Evolutionary conservation across 2,329 filamentous ascomycete species (phyloP), one percentile per base, ranked within the genome.

Genomic region (Apiospora rasikravindrae): DNA sequence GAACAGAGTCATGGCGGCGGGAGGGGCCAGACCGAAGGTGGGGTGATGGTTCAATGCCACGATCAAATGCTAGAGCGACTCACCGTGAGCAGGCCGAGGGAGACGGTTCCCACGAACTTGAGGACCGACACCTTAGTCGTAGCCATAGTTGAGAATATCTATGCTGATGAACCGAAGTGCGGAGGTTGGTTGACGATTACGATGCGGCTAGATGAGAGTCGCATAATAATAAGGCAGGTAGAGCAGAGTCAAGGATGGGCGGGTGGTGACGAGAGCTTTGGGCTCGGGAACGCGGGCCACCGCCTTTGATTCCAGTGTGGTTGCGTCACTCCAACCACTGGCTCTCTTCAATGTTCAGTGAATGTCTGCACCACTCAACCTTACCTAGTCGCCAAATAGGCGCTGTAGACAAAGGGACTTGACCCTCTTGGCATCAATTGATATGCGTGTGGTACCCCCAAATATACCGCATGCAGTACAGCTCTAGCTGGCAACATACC

Each of bases 101-200:
- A 96, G 76, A 97, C 90, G 69, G 94, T 97, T 79, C 96, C 96
- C 77, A 98, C 93, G 82, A 98, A 98, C 86, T 98, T 98, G 85
- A 93, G 90, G 82, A 93, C 85, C 71, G 94, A 91, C 79, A 98
- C 87, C 79, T 91, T 90, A 78, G 88, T 90, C 77, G 88, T 90
- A 77, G 90, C 87, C 89, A 94, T 93, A 82, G 68, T 53, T 37
- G 68, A 44, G 8, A 26, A 29, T 45, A 19, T 26, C 44, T 44
- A 71, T 69, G 66, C n/a, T 44, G 40, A 51, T 49, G 22, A 70
- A 37, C 33, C 14, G 70, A 24, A 40, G 33, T 53, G 42, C 37
- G 70, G 61, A 42, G 26, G 26, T 24, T 44, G 33, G 8, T 16
- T 37, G 24, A 24, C 66, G 49, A 4, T 45, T 69, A 24, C 42